Base-by-base conservation (phyloP, 2,329 filamentous ascomycete species). In the Teratosphaeria viscida region DNA sequence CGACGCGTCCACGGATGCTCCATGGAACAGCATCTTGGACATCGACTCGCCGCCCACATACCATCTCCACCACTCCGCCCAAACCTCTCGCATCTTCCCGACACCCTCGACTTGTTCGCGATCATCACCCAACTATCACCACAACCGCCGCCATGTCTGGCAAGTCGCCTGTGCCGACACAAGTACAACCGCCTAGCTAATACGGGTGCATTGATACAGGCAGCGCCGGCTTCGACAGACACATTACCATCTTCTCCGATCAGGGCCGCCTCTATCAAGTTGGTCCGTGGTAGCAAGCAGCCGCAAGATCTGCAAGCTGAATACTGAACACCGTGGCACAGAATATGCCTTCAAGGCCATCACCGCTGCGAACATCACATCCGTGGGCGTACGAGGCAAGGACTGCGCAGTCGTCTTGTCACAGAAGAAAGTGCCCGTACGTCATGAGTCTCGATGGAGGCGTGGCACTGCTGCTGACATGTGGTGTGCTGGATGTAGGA, bases 261-360 rank as follows among this genome's bases (percentile, higher is more conserved):
- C 92, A 96, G 79, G 94, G 94, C 73, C 87, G 94, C 75, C 82
- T 99, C 75, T 99, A 97, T 77, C 94, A 99, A 96, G 94, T 99
- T 77, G 94, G 94, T 97, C 84, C 73, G 91, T 84, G 47, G 43
- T 53, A 7, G 52, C 16, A 11, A 58, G 32, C 60, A 58, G 7
- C 27, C 52, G 62, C 54, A 52, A 43, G 32, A 14, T 23, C 19
- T n/a, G n/a, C 29, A 49, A 7, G 16, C 8, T 19, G 4, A 61
- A 69, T 65, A 55, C 56, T 35, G 19, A 19, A 56, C 61, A 32
- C 54, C 53, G 43, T 55, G 55, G 61, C 52, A 55, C 74, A 97
- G 94, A 99, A 83, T 99, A 99, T 92, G 94, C 94, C 70, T 99
- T 99, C 86, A 99, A 99, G 82, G 94, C 94, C 61, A 99, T 99